phyloP scores from a whole-genome alignment of 352 stramenopile species.

The Globisporangium paddicum region DNA sequence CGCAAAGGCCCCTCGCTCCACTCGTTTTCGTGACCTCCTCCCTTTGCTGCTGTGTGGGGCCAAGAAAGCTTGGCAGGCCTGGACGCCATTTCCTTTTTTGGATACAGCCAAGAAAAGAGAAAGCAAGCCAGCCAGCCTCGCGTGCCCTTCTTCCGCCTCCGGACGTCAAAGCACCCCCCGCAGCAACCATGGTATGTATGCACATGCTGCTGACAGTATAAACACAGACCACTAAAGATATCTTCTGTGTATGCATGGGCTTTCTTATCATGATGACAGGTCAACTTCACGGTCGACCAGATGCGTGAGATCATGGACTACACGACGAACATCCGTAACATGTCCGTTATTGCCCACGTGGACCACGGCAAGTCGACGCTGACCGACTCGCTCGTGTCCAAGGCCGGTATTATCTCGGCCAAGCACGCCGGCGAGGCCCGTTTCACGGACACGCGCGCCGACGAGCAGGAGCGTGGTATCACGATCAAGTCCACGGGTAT shows the following conservation, averaged over 20 bases:
- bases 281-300: constrained; percentile 99
- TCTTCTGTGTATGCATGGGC: too few relatives aligned
- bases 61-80: constrained; percentile 5
- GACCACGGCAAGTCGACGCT: constrained; percentile 99
- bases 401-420: constrained; percentile 98
- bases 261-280: constrained; percentile 39
- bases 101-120: constrained; percentile 28
- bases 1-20: constrained; percentile 28
- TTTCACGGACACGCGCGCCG: constrained; percentile 99
- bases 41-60: constrained; percentile 15
- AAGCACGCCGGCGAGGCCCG: constrained; percentile 98
- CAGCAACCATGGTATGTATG: constrained; percentile 47
- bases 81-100: constrained; percentile 68
- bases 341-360: constrained; percentile 99
- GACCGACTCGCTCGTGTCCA: constrained; percentile 98
- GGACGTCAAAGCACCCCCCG: constrained; percentile 17
- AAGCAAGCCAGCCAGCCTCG: constrained; percentile 20
- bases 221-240: neutral
- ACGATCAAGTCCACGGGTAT: constrained; percentile 99
- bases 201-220: too few relatives aligned
- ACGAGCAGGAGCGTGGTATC: constrained; percentile 99
- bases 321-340: constrained; percentile 99
- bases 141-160: constrained; percentile 14
- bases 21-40: constrained; percentile 38
- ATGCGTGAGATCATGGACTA: constrained; percentile 98